Evolutionary conservation across 805 yeast genomes (phyloP).

Genomic region (Saturnispora besseyi): DNA sequence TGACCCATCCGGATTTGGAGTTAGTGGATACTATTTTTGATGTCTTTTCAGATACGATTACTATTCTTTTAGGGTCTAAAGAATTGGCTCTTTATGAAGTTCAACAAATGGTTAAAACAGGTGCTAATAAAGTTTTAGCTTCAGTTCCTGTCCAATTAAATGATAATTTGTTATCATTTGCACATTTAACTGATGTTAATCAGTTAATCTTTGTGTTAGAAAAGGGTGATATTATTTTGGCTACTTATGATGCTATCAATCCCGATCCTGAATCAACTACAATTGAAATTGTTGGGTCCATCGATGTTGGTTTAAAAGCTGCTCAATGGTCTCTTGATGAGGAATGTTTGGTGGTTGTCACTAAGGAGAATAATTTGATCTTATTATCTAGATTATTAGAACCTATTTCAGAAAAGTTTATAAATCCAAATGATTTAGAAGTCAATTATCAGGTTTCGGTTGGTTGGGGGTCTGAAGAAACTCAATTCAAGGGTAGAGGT

Average conservation of each 20-base stretch:
- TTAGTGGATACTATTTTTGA: slow-evolving; percentile 54
- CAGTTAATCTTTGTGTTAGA: slow-evolving; percentile 58
- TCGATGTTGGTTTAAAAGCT: slow-evolving; percentile 64
- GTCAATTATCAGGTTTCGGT: slow-evolving; percentile 82
- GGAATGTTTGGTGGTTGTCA: slow-evolving; percentile 66
- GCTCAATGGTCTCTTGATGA: slow-evolving; percentile 91
- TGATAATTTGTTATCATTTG: slow-evolving; percentile 44
- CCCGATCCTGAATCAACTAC: slow-evolving; percentile 47
- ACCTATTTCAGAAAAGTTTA: slow-evolving; percentile 56
- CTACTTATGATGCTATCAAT: slow-evolving; percentile 43
- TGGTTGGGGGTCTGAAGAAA: slow-evolving; percentile 97
- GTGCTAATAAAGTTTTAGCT: slow-evolving; percentile 49
- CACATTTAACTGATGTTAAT: slow-evolving; percentile 60
- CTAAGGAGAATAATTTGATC: slow-evolving; percentile 51
- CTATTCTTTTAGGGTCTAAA: slow-evolving; percentile 48
- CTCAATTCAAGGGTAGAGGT: slow-evolving; percentile 94
- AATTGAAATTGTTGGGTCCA: slow-evolving; percentile 71
- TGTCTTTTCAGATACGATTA: slow-evolving; percentile 61
- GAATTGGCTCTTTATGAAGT: slow-evolving; percentile 58
- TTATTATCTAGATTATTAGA: slow-evolving; percentile 72
- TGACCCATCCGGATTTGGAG: slow-evolving; percentile 57
- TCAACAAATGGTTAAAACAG: slow-evolving; percentile 65
- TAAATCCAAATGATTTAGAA: slow-evolving; percentile 54
- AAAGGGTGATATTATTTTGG: slow-evolving; percentile 69
- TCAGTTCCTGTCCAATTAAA: slow-evolving; percentile 42